Evolutionary conservation across 495 filamentous ascomycete genomes (phyloP).

Genomic region (Paragyromitra xinjiangensis): DNA sequence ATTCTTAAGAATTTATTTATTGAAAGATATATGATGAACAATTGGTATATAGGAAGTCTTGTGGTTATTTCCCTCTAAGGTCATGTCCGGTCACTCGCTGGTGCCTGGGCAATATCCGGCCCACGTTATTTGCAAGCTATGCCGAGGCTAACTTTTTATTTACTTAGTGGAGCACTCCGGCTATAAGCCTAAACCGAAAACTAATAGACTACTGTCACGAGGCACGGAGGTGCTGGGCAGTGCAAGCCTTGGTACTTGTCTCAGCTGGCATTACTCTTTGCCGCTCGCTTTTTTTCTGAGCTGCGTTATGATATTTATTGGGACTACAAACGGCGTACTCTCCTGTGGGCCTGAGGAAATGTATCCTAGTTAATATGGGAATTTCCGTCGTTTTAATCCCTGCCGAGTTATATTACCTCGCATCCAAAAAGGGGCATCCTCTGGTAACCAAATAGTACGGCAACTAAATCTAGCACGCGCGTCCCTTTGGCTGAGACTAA

Average conservation of each 20-base stretch:
- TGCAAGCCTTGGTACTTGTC: background rate
- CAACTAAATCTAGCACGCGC: constrained; percentile 22
- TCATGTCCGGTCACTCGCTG: background rate
- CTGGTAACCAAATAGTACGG: constrained; percentile 21
- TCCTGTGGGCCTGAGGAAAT: background rate
- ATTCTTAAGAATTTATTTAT: background rate
- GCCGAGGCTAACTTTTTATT: background rate
- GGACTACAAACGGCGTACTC: background rate
- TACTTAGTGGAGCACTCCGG: background rate
- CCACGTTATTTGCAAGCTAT: background rate
- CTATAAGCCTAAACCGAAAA: background rate
- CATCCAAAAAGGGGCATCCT: constrained; percentile 19
- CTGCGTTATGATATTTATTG: constrained; percentile 6
- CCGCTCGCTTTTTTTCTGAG: background rate
- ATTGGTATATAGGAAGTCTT: background rate
- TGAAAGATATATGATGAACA: background rate
- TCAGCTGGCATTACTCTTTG: background rate
- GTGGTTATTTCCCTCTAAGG: too few relatives aligned
- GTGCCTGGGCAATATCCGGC: background rate
- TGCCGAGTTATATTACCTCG: background rate
- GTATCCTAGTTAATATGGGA: background rate
- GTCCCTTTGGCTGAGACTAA: background rate
- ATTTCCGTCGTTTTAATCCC: background rate
- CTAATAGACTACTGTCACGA: background rate
- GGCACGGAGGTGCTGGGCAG: background rate